phyloP scores from a whole-genome alignment of 1,139 yeast species.

The Pichia sp. region DNA sequence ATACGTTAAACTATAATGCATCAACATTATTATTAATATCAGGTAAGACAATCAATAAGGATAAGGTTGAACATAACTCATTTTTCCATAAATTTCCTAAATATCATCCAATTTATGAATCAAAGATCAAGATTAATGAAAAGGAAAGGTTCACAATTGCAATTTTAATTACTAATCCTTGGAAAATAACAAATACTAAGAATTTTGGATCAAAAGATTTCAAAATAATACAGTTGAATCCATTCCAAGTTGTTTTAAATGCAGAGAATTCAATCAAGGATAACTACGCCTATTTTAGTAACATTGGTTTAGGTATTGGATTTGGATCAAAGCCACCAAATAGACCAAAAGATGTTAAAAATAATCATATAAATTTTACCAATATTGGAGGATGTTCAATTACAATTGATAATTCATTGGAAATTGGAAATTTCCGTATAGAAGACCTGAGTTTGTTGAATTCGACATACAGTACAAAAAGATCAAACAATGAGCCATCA shows the following conservation, averaged over 20 bases:
- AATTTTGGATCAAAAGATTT: constrained; percentile 61
- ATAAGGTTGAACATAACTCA: constrained; percentile 38
- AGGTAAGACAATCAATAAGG: constrained; percentile 54
- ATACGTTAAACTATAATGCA: constrained; percentile 85
- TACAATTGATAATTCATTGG: constrained; percentile 70
- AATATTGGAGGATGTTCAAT: constrained; percentile 68
- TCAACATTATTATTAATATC: constrained; percentile 68
- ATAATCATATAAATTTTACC: constrained; percentile 18
- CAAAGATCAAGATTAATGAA: background rate
- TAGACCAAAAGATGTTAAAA: constrained; percentile 31
- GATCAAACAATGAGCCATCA: background rate
- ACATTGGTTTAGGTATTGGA: constrained; percentile 72
- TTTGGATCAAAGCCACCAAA: constrained; percentile 67
- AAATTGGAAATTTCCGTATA: constrained; percentile 75
- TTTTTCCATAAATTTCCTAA: constrained; percentile 51
- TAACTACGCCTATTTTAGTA: constrained; percentile 54
- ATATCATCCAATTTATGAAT: constrained; percentile 22
- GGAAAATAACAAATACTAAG: constrained; percentile 68
- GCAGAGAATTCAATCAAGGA: constrained; percentile 32
- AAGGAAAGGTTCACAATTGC: constrained; percentile 5
- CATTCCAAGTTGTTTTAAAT: constrained; percentile 52
- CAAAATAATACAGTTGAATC: constrained; percentile 56
- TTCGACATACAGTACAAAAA: constrained; percentile 1
- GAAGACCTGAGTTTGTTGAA: constrained; percentile 31
- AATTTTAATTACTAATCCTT: constrained; percentile 40